Evolutionary conservation across 2,329 filamentous ascomycete genomes (phyloP), one percentile per base, ranked within the genome.

Genomic region (Fusarium sulawesiense): DNA sequence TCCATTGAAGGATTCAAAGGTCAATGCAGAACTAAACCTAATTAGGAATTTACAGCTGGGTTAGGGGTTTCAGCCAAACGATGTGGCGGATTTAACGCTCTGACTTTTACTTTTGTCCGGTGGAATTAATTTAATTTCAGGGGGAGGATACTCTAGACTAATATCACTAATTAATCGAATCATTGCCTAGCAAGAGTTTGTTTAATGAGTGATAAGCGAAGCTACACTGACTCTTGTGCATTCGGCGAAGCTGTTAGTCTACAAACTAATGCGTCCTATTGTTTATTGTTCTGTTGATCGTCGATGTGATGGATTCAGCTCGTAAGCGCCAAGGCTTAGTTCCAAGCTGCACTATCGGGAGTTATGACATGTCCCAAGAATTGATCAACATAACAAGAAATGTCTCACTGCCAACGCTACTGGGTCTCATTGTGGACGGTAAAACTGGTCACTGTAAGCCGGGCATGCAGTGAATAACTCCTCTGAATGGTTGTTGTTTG

Each of bases 81-180:
- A 37, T 6, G 34, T 37, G 34, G 34, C 47, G 47, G 32, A 7
- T 37, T 51, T 37, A 51, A 51, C 9, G 16, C 8, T 11, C 8
- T 18, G 21, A 25, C 20, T 11, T 11, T 23, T 16, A 21, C 20
- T 23, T 44, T 18, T 50, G 47, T 23, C 47, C 29, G 20, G 29
- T 30, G 29, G 12, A 32, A 13, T n/a, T 49, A 53, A 53, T 53
- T 34, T 64, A 34, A 64, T 64, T 60, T 69, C 65, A 69, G 65
- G 66, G 60, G 66, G 21, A 68, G 7, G 10, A 4, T n/a, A 18
- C 23, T 27, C 30, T 50, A 25, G 16, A 23, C 21, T n/a, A 13
- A 50, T 37, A 37, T 41, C 18, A 20, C 23, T n/a, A 51, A 51
- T 51, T 51, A 20, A 29, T 51, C 32, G 32, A 51, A 20, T 41